A percentile compares a stretch with the other conserved stretches of the same genome.
These are phyloP conservation scores for Salix viminalis DNA, from an alignment of 345 rosid species.

Conservation along the genomic window DNA sequence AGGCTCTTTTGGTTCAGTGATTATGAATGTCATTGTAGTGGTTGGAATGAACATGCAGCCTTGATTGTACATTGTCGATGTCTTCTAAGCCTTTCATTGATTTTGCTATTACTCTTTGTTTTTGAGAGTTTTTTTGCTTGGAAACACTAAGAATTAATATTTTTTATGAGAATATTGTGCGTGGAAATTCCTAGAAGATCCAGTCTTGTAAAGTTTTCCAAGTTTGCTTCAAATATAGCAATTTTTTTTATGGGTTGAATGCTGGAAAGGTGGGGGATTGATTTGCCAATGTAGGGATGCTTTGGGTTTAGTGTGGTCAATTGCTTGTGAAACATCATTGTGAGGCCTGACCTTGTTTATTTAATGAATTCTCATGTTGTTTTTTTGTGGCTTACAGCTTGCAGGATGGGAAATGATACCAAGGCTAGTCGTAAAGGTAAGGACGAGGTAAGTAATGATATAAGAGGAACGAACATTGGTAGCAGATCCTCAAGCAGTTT, in stretches of 20 bases:
- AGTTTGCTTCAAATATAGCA: background rate
- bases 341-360: background rate
- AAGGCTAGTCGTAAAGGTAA: conserved; percentile 30
- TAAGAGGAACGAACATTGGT: conserved; percentile 30
- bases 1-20: background rate
- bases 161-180: too few species aligned
- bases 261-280: background rate
- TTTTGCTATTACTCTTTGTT: too few species aligned
- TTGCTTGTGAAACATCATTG: background rate
- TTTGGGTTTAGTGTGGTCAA: background rate
- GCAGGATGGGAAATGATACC: conserved; percentile 38
- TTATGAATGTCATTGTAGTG: background rate
- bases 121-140: background rate
- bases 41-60: background rate
- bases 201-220: too few species aligned
- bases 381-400: background rate
- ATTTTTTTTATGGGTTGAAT: background rate
- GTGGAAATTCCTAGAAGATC: too few species aligned
- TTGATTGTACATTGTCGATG: background rate
- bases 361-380: background rate
- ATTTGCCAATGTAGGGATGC: background rate
- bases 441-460: conserved; percentile 29
- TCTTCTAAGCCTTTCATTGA: background rate
- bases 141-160: background rate
- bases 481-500: conserved; percentile 34